These are phyloP conservation scores for Fimicolochytrium jonesii DNA, from an alignment of 192 early-diverging fungal genomes.

Conservation along the genomic window DNA sequence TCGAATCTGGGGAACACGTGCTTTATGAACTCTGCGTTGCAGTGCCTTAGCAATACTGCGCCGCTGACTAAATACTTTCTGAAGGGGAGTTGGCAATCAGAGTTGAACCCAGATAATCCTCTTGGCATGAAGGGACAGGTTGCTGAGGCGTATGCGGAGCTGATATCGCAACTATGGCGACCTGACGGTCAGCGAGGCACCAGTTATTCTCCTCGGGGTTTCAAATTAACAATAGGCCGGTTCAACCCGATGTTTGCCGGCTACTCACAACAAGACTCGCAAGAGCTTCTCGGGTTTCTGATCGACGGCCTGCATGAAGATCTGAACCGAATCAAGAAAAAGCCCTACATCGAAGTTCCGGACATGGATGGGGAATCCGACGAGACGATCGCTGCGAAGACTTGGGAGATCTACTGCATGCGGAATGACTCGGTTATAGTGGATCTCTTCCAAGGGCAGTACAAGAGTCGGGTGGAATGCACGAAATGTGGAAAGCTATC, in stretches of 20 bases:
- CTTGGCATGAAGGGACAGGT: conserved; percentile 71
- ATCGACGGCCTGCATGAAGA: conserved; percentile 87
- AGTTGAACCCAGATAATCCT: conserved; percentile 65
- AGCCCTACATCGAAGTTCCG: conserved; percentile 75
- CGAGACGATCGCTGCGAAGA: conserved; percentile 60
- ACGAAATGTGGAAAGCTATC: conserved; percentile 49
- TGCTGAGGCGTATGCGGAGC: conserved; percentile 63
- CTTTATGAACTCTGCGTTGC: conserved; percentile 89
- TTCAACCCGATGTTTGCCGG: conserved; percentile 62
- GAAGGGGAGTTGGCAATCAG: conserved; percentile 43
- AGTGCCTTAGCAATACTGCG: conserved; percentile 74
- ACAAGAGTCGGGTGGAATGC: conserved; percentile 57
- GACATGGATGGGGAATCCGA: conserved; percentile 66
- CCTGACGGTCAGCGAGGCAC: conserved; percentile 10
- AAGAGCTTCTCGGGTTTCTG: conserved; percentile 75
- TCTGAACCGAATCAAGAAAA: conserved; percentile 73
- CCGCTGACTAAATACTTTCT: conserved; percentile 43
- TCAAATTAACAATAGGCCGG: conserved; percentile 65
- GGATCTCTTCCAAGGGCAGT: conserved; percentile 72
- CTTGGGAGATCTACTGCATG: conserved; percentile 70
- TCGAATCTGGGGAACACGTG: conserved; percentile 87
- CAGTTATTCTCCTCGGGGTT: conserved; percentile 66
- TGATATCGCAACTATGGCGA: conserved; percentile 43
- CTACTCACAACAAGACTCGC: conserved; percentile 81
- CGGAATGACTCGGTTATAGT: conserved; percentile 80